Conservation (phyloP, 1,284 basidiomycete genomes). For the Schizophyllum commune region DNA sequence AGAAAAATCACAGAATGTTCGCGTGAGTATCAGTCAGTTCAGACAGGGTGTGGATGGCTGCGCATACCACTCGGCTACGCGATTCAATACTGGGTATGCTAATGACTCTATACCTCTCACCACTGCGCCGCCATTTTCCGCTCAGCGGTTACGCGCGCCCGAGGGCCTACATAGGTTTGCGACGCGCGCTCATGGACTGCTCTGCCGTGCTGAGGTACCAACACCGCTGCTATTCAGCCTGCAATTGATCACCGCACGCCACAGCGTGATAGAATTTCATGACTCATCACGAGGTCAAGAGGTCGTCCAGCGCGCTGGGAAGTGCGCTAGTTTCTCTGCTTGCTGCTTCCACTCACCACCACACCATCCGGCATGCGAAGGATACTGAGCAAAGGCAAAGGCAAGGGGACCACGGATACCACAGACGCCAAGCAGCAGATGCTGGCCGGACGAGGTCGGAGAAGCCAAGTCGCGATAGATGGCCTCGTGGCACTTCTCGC, state of each 20-base stretch:
- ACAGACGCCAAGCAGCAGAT: background rate
- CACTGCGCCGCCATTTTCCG: background rate
- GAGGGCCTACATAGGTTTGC: too few relatives aligned
- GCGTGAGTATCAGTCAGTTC: too few relatives aligned
- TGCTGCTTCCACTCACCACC: background rate
- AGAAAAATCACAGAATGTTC: too few relatives aligned
- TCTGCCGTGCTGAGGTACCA: background rate
- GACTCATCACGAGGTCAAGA: background rate
- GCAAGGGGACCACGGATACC: background rate
- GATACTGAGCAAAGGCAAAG: background rate
- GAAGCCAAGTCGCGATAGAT: background rate
- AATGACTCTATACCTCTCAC: background rate
- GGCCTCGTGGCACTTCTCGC: background rate
- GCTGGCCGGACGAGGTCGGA: background rate
- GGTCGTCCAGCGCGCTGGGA: background rate
- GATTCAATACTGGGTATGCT: too few relatives aligned
- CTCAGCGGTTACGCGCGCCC: background rate
- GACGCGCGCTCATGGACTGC: background rate
- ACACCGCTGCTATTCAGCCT: background rate
- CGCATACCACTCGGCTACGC: too few relatives aligned
- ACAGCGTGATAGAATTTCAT: background rate
- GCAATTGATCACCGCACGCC: background rate
- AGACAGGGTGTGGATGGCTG: too few relatives aligned
- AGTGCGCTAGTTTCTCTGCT: background rate
- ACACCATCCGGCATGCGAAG: background rate